A percentile compares a stretch with the other conserved stretches of the same genome.
Evolutionary conservation across 176 grass and related monocot genomes (phyloP).

Genomic region (Lolium perenne): DNA sequence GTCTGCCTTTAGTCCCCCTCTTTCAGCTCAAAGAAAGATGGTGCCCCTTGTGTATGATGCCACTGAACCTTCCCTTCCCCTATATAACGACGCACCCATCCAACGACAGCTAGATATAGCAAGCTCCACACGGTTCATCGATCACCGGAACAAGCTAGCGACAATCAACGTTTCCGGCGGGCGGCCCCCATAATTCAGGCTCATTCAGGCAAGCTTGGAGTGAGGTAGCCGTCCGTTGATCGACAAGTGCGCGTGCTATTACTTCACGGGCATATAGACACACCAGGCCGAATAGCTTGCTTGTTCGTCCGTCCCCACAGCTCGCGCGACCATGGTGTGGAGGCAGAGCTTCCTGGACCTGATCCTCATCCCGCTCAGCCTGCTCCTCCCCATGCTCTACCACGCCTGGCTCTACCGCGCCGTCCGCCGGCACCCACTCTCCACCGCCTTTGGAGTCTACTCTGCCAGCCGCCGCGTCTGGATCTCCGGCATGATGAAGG

Average conservation of each 20-base stretch:
- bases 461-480: conserved; percentile 66
- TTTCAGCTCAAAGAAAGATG: conserved; percentile 24
- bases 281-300: not conserved
- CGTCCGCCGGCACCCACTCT: conserved; percentile 54
- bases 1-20: conserved; percentile 13
- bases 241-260: not conserved
- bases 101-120: not conserved
- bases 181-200: not conserved
- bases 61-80: conserved; percentile 30
- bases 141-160: not conserved
- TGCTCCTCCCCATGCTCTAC: conserved; percentile 75
- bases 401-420: conserved; percentile 81
- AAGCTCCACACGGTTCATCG: conserved; percentile 24
- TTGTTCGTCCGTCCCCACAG: not conserved
- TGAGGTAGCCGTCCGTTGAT: not conserved
- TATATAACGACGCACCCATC: conserved; percentile 26
- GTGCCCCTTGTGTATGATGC: conserved; percentile 57
- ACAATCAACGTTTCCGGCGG: not conserved
- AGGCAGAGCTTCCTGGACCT: conserved; percentile 76
- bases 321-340: conserved; percentile 64
- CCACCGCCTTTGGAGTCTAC: conserved; percentile 77
- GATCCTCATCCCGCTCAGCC: conserved; percentile 61
- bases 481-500: conserved; percentile 76
- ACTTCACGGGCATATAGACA: not conserved
- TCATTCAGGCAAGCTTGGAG: not conserved